Percentiles rank a stretch among this genome's conserved stretches.
These are phyloP conservation scores for Fusarium annulatum DNA, from an alignment of 2,329 filamentous ascomycete species.

Conservation along the genomic window DNA sequence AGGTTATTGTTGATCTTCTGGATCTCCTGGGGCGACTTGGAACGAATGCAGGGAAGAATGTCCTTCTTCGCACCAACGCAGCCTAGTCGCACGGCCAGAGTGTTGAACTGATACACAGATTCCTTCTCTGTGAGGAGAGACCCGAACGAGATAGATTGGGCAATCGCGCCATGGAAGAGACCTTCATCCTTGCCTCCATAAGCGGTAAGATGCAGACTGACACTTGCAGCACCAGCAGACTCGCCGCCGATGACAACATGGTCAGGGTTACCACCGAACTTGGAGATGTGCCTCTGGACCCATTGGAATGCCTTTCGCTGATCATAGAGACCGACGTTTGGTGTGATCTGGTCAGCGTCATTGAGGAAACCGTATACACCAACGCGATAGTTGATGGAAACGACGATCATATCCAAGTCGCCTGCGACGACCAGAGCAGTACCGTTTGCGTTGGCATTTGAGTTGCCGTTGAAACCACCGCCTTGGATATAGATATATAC, in stretches of 20 bases:
- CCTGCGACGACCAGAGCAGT: conserved; percentile 68
- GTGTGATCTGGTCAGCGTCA: conserved; percentile 63
- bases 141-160: conserved; percentile 64
- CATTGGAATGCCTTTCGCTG: conserved; percentile 76
- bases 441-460: conserved; percentile 67
- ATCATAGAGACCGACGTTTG: conserved; percentile 78
- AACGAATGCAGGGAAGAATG: conserved; percentile 59
- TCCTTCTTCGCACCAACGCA: conserved; percentile 50
- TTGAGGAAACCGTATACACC: conserved; percentile 79
- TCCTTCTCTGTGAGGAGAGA: conserved; percentile 58
- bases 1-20: conserved; percentile 57
- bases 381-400: conserved; percentile 81
- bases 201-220: conserved; percentile 72
- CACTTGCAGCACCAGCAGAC: conserved; percentile 74
- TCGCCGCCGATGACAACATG: conserved; percentile 77
- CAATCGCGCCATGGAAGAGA: conserved; percentile 63
- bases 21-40: conserved; percentile 54
- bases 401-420: conserved; percentile 71
- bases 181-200: conserved; percentile 60
- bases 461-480: conserved; percentile 67
- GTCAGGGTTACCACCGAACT: conserved; percentile 76
- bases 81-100: conserved; percentile 56
- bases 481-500: conserved; percentile 72
- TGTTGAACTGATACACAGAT: conserved; percentile 64
- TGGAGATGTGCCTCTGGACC: conserved; percentile 72